Percentiles rank a stretch among this genome's conserved stretches.
Conservation (phyloP, 345 rosid species). For the Lepidium didymum region DNA sequence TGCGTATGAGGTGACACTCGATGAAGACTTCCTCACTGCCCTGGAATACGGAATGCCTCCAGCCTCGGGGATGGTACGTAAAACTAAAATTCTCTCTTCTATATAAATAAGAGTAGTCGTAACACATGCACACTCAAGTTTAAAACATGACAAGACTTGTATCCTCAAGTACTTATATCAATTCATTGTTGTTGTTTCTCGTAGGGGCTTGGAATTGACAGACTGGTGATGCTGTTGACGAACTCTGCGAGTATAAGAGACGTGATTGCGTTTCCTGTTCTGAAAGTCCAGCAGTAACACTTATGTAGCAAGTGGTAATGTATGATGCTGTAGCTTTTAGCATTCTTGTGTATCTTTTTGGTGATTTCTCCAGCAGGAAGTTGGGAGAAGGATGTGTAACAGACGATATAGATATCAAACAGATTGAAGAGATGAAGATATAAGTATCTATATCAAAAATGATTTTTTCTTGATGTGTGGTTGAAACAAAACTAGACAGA, state of each 20-base stretch:
- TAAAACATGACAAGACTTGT: neutral
- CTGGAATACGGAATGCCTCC: slow-evolving; percentile 99
- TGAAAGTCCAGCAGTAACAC: slow-evolving; percentile 57
- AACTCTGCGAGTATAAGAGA: slow-evolving; percentile 85
- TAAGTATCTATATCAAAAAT: neutral
- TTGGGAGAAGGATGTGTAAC: neutral
- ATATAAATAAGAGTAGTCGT: neutral
- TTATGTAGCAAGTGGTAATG: neutral
- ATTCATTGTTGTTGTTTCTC: neutral
- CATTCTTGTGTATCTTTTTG: slow-evolving; percentile 16
- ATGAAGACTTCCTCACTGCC: slow-evolving; percentile 93
- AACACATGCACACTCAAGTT: neutral
- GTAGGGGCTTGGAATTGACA: slow-evolving; percentile 92
- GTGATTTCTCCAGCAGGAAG: neutral
- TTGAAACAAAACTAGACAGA: neutral
- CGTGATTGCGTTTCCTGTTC: slow-evolving; percentile 88
- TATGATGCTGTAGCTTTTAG: slow-evolving; percentile 14
- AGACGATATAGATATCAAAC: slow-evolving; percentile 4
- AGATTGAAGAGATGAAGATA: neutral
- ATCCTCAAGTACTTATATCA: neutral
- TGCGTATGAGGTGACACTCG: slow-evolving; percentile 78
- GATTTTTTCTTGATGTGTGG: neutral
- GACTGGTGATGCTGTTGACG: slow-evolving; percentile 85
- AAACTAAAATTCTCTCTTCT: neutral
- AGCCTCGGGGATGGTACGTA: slow-evolving; percentile 88